phyloP scores from a whole-genome alignment of 2,329 filamentous ascomycete genomes.

The Pyrenophora seminiperda region DNA sequence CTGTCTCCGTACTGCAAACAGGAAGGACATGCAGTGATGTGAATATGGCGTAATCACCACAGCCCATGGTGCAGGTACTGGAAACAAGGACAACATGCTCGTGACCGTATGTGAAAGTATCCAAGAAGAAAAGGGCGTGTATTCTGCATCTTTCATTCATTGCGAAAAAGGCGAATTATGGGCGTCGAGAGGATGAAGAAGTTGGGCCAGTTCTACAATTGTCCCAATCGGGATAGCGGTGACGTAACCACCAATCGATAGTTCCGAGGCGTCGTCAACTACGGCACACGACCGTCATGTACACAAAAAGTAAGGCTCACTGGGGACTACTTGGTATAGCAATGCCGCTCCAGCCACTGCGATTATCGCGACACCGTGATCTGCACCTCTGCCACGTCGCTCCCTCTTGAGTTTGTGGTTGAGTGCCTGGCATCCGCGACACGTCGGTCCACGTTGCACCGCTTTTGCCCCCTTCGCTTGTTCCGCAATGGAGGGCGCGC shows the following conservation, averaged over 20 bases:
- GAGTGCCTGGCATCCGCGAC: conserved; percentile 1
- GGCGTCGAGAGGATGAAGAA: not conserved
- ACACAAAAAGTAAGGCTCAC: conserved; percentile 14
- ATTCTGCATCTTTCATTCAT: not conserved
- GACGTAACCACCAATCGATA: conserved; percentile 19
- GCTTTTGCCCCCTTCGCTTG: conserved; percentile 8
- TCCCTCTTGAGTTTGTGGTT: conserved; percentile 3
- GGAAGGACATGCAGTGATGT: not conserved
- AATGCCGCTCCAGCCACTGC: conserved; percentile 15
- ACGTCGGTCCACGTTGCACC: conserved; percentile 1
- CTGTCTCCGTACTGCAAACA: not conserved
- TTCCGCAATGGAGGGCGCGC: conserved; percentile 35
- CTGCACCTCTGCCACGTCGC: conserved; percentile 3
- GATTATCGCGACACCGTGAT: conserved; percentile 5
- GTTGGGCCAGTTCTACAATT: conserved; percentile 17
- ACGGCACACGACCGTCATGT: conserved; percentile 12
- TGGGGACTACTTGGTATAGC: conserved; percentile 13
- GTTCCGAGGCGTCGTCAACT: conserved; percentile 10
- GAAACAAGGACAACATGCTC: not conserved
- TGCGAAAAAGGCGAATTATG: not conserved
- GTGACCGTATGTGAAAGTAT: not conserved
- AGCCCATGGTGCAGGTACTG: not conserved
- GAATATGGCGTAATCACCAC: not conserved
- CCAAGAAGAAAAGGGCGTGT: not conserved
- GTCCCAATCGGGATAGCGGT: conserved; percentile 10